Evolutionary conservation across 1,284 basidiomycete genomes (phyloP).

Genomic region (Cystobasidium slooffiae): DNA sequence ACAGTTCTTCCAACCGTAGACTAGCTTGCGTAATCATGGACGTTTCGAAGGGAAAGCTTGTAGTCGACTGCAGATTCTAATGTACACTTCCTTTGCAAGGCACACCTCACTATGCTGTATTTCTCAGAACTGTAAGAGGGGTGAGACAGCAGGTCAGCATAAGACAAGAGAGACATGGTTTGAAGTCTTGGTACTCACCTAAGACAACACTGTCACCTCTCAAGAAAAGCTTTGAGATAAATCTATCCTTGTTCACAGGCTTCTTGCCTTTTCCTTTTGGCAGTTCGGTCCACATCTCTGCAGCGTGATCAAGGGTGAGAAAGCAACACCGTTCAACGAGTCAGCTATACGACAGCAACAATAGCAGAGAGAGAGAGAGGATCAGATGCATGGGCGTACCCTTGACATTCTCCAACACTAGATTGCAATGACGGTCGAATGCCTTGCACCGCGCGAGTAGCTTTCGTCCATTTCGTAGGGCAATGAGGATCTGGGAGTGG

Average conservation of each 20-base stretch:
- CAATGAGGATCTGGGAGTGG: slow-evolving; percentile 96
- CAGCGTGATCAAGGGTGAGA: too few species aligned
- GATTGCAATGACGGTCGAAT: slow-evolving; percentile 98
- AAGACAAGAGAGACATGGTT: neutral
- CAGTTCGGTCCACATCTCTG: slow-evolving; percentile 96
- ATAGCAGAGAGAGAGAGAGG: too few species aligned
- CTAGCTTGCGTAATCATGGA: too few species aligned
- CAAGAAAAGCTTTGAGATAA: slow-evolving; percentile 92
- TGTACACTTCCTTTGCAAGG: too few species aligned
- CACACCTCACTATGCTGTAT: slow-evolving; percentile 20
- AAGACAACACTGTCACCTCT: slow-evolving; percentile 90
- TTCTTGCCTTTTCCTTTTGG: slow-evolving; percentile 99
- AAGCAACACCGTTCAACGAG: too few species aligned
- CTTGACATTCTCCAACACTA: slow-evolving; percentile 98
- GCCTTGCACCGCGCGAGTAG: slow-evolving; percentile 96
- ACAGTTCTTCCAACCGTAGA: too few species aligned
- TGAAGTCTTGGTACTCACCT: slow-evolving; percentile 61
- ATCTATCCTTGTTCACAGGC: slow-evolving; percentile 97
- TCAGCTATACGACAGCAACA: too few species aligned
- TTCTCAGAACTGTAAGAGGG: slow-evolving; percentile 24
- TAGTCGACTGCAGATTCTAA: too few species aligned
- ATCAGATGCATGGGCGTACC: slow-evolving; percentile 64
- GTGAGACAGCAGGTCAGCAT: slow-evolving; percentile 4
- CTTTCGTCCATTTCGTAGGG: slow-evolving; percentile 98
- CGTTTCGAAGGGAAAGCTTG: too few species aligned